Conservation (phyloP, 2,329 filamentous ascomycete species). For the Trichoderma atrobrunneum region DNA sequence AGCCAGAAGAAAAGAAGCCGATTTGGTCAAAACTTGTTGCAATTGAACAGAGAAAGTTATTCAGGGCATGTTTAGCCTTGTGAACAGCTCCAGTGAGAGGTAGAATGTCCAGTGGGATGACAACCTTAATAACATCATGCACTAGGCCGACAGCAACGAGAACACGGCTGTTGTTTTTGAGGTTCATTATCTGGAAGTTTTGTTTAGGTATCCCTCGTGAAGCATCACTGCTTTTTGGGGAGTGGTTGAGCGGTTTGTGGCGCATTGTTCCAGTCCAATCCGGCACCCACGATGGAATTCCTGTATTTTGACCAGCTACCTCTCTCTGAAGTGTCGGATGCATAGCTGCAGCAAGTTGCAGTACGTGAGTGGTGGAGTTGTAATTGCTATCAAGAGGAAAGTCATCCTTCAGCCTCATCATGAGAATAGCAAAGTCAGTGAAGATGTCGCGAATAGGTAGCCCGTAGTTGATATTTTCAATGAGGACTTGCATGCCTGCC, state of each 20-base stretch:
- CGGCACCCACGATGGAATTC: not conserved
- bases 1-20: not conserved
- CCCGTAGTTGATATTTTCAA: not conserved
- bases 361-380: slow-evolving; percentile 3
- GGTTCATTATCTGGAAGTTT: not conserved
- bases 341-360: not conserved
- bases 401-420: not conserved
- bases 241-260: not conserved
- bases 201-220: not conserved
- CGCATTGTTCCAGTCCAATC: not conserved
- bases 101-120: not conserved
- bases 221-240: not conserved
- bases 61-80: not conserved
- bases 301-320: too few species aligned
- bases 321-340: not conserved
- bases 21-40: not conserved
- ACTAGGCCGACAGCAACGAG: not conserved
- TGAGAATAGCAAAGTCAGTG: not conserved
- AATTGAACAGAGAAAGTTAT: not conserved
- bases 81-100: not conserved
- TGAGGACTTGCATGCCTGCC: not conserved
- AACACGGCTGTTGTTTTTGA: not conserved
- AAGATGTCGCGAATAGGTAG: not conserved
- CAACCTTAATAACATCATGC: not conserved
- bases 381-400: not conserved